Percentiles rank a stretch among this genome's conserved stretches.
Conservation (phyloP, 192 early-diverging fungal genomes). For the Spinellus fusiger region DNA sequence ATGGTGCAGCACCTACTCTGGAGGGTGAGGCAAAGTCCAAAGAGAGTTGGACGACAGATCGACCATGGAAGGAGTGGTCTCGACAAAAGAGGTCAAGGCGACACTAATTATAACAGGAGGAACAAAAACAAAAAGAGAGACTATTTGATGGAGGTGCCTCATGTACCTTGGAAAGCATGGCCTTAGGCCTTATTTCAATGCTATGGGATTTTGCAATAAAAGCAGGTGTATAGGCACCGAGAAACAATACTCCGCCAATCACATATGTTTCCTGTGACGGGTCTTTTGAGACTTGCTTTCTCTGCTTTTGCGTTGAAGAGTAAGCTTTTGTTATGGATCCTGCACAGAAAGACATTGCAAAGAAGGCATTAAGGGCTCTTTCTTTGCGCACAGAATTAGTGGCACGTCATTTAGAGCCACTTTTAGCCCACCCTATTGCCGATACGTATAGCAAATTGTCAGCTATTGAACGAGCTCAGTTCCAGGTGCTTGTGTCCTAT, state of each 20-base stretch:
- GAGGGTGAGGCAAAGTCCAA: not conserved
- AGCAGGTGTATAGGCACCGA: no score
- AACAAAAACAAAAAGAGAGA: no score
- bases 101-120: no score
- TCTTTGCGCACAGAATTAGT: constrained; percentile 20
- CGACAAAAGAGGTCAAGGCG: constrained; percentile 1
- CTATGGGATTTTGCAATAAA: no score
- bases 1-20: constrained; percentile 10
- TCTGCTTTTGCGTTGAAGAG: not conserved
- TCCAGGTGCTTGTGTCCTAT: constrained; percentile 28
- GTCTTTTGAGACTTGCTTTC: not conserved
- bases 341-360: not conserved
- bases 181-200: no score
- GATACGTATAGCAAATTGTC: constrained; percentile 22
- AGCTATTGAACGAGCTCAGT: constrained; percentile 22
- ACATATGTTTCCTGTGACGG: not conserved
- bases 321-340: not conserved
- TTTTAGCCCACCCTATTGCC: constrained; percentile 11
- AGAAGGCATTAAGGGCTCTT: constrained; percentile 14
- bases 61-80: constrained; percentile 19
- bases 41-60: constrained; percentile 6
- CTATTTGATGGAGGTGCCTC: no score
- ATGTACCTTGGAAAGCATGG: no score
- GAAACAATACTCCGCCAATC: no score
- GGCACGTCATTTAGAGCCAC: constrained; percentile 20